Conservation (phyloP, 306 rosid genomes). For the Sicyos edulis region DNA sequence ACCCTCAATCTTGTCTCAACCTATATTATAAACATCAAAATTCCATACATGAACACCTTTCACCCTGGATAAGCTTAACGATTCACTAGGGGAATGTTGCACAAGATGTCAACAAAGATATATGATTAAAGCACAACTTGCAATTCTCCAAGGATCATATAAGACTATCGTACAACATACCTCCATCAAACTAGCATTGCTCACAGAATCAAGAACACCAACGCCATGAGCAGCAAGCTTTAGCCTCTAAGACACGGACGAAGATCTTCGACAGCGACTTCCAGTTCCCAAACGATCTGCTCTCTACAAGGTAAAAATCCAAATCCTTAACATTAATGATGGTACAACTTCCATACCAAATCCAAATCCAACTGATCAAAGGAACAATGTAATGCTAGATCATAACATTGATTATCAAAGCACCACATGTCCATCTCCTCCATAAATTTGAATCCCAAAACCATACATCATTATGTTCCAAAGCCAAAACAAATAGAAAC, state of each 20-base stretch:
- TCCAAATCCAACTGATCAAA: not conserved
- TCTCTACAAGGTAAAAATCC: constrained; percentile 40
- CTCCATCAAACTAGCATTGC: constrained; percentile 92
- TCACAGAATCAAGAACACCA: constrained; percentile 57
- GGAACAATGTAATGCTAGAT: not conserved
- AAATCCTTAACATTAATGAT: not conserved
- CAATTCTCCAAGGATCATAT: not conserved
- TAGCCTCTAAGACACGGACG: constrained; percentile 57
- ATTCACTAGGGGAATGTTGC: constrained; percentile 4
- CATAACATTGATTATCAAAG: not conserved
- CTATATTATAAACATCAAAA: constrained; percentile 36
- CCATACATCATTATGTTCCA: not conserved
- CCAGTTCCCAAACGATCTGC: constrained; percentile 86
- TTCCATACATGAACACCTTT: not conserved
- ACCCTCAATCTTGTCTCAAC: constrained; percentile 75
- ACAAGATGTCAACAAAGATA: no score
- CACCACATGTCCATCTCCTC: not conserved
- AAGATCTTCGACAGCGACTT: constrained; percentile 63
- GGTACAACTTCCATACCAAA: not conserved
- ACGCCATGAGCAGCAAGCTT: constrained; percentile 49
- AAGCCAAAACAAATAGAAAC: not conserved
- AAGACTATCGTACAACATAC: constrained; percentile 27
- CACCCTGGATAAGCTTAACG: not conserved
- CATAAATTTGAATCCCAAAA: not conserved
- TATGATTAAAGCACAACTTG: not conserved